Conservation (phyloP, 768 basidiomycete genomes). For the Kockovaella imperatae region DNA sequence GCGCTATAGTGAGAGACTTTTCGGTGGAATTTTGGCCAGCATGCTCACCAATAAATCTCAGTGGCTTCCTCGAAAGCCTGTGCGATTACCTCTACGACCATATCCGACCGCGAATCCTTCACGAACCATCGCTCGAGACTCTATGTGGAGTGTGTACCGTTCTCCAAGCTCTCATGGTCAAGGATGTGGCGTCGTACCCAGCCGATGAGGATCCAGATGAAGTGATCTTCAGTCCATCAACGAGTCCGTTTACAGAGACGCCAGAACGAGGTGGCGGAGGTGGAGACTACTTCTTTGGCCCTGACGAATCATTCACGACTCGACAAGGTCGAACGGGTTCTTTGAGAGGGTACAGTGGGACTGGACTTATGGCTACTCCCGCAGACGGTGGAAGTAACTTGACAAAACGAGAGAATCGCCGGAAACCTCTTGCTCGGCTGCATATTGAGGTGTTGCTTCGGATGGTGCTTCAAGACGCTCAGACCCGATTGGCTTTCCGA, state of each 20-base stretch:
- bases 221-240: slow-evolving; percentile 32
- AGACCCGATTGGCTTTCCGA: slow-evolving; percentile 91
- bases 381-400: slow-evolving; percentile 1
- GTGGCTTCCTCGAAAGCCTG: slow-evolving; percentile 78
- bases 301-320: slow-evolving; percentile 5
- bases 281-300: slow-evolving; percentile 5
- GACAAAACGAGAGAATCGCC: slow-evolving; percentile 1
- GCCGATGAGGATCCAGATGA: slow-evolving; percentile 17
- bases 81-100: slow-evolving; percentile 95
- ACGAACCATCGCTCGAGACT: slow-evolving; percentile 76
- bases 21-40: not conserved
- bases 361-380: no score
- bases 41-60: slow-evolving; percentile 40
- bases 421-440: slow-evolving; percentile 51
- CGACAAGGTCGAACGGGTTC: slow-evolving; percentile 1
- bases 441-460: slow-evolving; percentile 74
- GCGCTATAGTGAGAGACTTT: slow-evolving; percentile 59
- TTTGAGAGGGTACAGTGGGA: not conserved
- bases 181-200: slow-evolving; percentile 58
- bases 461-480: slow-evolving; percentile 91
- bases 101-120: slow-evolving; percentile 86
- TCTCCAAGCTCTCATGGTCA: slow-evolving; percentile 89
- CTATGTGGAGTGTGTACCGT: slow-evolving; percentile 96
- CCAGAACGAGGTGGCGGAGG: slow-evolving; percentile 20
- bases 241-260: slow-evolving; percentile 39